Conservation (phyloP, 2,329 filamentous ascomycete species). For the Fusarium transvaalense region DNA sequence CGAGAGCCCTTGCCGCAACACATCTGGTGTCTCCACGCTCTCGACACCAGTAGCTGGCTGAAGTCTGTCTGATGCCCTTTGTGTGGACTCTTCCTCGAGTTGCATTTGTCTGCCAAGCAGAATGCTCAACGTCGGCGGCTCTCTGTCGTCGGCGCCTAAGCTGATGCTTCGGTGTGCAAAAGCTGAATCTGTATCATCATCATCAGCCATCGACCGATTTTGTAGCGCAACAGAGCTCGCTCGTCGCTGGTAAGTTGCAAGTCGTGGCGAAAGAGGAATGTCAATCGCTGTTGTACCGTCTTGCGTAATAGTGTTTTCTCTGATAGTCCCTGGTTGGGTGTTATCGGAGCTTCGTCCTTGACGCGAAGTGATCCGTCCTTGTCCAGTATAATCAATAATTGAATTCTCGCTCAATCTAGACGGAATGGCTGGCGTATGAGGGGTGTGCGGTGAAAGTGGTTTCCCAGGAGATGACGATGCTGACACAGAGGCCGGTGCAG, state of each 20-base stretch:
- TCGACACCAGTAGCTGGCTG: conserved; percentile 60
- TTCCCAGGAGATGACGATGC: conserved; percentile 91
- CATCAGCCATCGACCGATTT: conserved; percentile 65
- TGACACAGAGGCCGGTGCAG: conserved; percentile 81
- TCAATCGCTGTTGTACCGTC: conserved; percentile 76
- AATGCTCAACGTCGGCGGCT: conserved; percentile 74
- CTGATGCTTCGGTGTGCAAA: conserved; percentile 76
- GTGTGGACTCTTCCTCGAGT: conserved; percentile 51
- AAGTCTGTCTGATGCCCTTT: conserved; percentile 48
- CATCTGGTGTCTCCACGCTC: conserved; percentile 55
- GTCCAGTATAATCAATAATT: conserved; percentile 62
- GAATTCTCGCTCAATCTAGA: conserved; percentile 94
- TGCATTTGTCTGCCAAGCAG: conserved; percentile 63
- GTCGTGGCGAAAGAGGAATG: conserved; percentile 77
- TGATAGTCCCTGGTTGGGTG: conserved; percentile 50
- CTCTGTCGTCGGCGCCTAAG: conserved; percentile 73
- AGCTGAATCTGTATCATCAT: conserved; percentile 72
- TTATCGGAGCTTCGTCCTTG: conserved; percentile 45
- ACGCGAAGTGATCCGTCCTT: conserved; percentile 50
- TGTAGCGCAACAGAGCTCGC: conserved; percentile 78
- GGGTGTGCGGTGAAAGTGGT: conserved; percentile 88
- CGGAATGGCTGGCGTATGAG: conserved; percentile 92
- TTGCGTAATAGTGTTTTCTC: conserved; percentile 58
- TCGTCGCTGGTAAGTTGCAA: conserved; percentile 68
- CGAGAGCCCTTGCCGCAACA: conserved; percentile 57